Evolutionary conservation across 768 basidiomycete species (phyloP), one percentile per base, ranked within the genome.

Genomic region (Suillus paluster): DNA sequence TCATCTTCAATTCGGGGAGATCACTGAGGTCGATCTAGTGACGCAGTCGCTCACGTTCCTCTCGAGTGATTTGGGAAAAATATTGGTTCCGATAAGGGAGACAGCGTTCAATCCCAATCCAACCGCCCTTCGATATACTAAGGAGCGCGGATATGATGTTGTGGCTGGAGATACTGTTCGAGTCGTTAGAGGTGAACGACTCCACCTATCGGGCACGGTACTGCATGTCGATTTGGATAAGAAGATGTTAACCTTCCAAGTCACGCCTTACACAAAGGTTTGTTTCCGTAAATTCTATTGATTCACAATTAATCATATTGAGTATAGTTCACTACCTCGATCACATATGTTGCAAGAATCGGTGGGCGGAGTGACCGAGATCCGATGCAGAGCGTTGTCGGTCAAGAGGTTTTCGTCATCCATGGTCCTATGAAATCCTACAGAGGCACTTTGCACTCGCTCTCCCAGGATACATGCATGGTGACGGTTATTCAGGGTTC

Each of bases 1-100:
- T 7, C 8, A 0, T 3, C 0, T 15, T 14, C 2, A 48, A 17
- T 25, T 25, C 2, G 15, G 46, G 46, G 25, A 17, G 15, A 4
- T 48, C 9, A 11, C 27, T n/a, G n/a, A n/a, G 5, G 25, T 48
- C 7, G 15, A 48, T 9, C n/a, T n/a, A n/a, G 17, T 1, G 5
- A 15, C 15, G 2, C n/a, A 17, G 46, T 15, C 15, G 9, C 25
- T 48, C 17, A 17, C 15, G 2, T 48, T 48, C 15, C 15, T 25
- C 41, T 48, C 15, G 10, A n/a, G n/a, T n/a, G 45, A 23, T 0
- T 45, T 5, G 3, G 21, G 14, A 2, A 5, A 23, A n/a, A 45
- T 45, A 0, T 21, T 4, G 23, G 46, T 48, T 1, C 46, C n/a
- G 15, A 27, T 48, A 27, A 27, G 25, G 46, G 4, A 1, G 15